Base-by-base conservation (phyloP, 106 monocot species). In the Dendrobium catenatum region DNA sequence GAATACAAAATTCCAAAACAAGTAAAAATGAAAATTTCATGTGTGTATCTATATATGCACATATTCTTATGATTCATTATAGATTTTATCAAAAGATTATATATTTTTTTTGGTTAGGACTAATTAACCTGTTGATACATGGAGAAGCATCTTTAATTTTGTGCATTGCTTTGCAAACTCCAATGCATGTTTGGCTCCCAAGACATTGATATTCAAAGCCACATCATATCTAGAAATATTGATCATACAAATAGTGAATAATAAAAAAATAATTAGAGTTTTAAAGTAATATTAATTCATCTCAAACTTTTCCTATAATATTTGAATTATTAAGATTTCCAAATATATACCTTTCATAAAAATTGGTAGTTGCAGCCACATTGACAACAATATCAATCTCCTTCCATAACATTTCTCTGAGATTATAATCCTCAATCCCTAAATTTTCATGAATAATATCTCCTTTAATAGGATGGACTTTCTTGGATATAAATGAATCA, bases 351-450 rank as follows among this genome's bases (percentile, higher is more conserved):
- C 94, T 94, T 78, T 89, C 94, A 37, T 88, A 80, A 48, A 94
- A 94, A 80, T 82, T 91, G 18, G 94, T 94, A 55, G 91, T 94
- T 9, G 94, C 94, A 68, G 94, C 94, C 40, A 80, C 88, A 55
- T 94, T 94, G 37, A 94, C 72, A 33, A 94, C 80, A 46, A 91
- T 72, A 75, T 94, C 72, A 4, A 91, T 58, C 42, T 94, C 83
- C 67, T 86, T 73, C 59, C 55, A 80, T 48, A 94, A 42, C 16
- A 40, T 18, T 43, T 83, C 87, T 46, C 55, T 68, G 41, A 94
- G 66, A 61, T 78, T 17, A 33, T 29, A 13, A 29, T 86, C 87
- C 16, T 84, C 76, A 9, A 94, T 83, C 31, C 94, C 94, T 11
- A 94, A 66, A 49, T 91, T 87, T 55, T 86, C 83, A 42, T 43